Conservation (phyloP, 2,329 filamentous ascomycete species). For the Pseudocercospora eumusae region DNA sequence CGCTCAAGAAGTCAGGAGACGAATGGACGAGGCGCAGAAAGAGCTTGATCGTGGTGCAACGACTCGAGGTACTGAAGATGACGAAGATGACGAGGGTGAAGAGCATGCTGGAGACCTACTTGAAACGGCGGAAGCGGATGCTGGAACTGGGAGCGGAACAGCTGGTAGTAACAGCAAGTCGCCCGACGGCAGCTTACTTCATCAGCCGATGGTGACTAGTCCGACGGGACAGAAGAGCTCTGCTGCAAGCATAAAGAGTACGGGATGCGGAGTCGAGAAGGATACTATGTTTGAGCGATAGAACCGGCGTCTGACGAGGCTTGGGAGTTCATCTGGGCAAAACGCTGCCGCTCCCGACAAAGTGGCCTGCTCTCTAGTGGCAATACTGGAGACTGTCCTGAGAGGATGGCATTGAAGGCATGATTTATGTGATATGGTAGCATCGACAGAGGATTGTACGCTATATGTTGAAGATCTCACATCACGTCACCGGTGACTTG, state of each 20-base stretch:
- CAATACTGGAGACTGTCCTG: not conserved
- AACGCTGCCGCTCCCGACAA: too few relatives aligned
- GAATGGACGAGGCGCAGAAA: conserved; percentile 93
- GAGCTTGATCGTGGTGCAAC: conserved; percentile 83
- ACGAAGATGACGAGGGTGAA: conserved; percentile 63
- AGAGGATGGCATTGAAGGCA: not conserved
- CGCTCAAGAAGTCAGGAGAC: conserved; percentile 82
- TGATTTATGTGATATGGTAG: conserved; percentile 4
- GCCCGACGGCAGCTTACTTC: conserved; percentile 23
- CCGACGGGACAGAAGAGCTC: conserved; percentile 17
- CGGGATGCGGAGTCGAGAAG: conserved; percentile 34
- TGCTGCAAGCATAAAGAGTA: conserved; percentile 28
- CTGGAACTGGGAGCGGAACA: conserved; percentile 33
- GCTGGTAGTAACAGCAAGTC: conserved; percentile 32
- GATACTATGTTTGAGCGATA: conserved; percentile 44
- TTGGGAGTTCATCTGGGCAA: not conserved
- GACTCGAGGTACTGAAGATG: conserved; percentile 53
- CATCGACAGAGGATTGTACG: not conserved
- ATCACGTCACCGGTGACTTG: too few relatives aligned
- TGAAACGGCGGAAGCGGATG: conserved; percentile 53
- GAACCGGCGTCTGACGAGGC: not conserved
- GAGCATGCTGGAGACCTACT: conserved; percentile 62
- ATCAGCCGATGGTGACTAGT: conserved; percentile 22
- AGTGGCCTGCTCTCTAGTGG: not conserved
- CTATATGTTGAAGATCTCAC: not conserved